Conservation (phyloP, 2,329 filamentous ascomycete genomes). For the Diaporthe humulicola region DNA sequence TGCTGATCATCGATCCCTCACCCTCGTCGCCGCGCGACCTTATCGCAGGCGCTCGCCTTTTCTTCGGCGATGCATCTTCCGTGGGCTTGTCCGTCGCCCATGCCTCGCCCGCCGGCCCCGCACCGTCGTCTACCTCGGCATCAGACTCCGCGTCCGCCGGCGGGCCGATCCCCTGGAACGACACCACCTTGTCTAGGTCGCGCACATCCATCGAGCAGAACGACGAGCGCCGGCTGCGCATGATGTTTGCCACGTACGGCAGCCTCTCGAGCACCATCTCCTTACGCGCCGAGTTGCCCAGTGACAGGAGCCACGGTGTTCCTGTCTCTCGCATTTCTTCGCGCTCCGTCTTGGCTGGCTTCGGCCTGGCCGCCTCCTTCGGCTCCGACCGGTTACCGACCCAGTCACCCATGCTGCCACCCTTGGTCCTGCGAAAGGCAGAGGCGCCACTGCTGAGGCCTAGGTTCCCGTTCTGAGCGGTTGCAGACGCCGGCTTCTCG, state of each 20-base stretch:
- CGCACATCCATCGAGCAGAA: slow-evolving; percentile 56
- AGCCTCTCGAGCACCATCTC: slow-evolving; percentile 88
- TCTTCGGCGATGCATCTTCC: slow-evolving; percentile 65
- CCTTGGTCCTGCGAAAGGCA: slow-evolving; percentile 61
- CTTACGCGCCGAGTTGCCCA: slow-evolving; percentile 75
- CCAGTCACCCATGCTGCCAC: slow-evolving; percentile 41
- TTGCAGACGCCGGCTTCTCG: slow-evolving; percentile 43
- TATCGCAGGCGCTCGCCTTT: slow-evolving; percentile 54
- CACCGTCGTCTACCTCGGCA: slow-evolving; percentile 57
- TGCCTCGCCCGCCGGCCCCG: slow-evolving; percentile 55
- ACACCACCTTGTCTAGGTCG: slow-evolving; percentile 77
- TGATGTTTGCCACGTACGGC: slow-evolving; percentile 84
- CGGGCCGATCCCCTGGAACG: slow-evolving; percentile 71
- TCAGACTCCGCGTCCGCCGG: slow-evolving; percentile 56
- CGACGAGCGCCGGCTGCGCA: slow-evolving; percentile 55
- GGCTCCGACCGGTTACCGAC: slow-evolving; percentile 39
- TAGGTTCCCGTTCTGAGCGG: background rate
- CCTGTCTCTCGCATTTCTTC: slow-evolving; percentile 43
- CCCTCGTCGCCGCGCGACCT: slow-evolving; percentile 44
- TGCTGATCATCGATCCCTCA: slow-evolving; percentile 50
- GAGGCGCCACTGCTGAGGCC: slow-evolving; percentile 55
- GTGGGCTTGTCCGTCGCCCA: slow-evolving; percentile 74
- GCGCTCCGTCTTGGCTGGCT: slow-evolving; percentile 30
- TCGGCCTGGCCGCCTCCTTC: slow-evolving; percentile 44
- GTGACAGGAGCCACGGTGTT: slow-evolving; percentile 62